Conservation (phyloP, 164 flowering plant species). For the Amborella trichopoda region DNA sequence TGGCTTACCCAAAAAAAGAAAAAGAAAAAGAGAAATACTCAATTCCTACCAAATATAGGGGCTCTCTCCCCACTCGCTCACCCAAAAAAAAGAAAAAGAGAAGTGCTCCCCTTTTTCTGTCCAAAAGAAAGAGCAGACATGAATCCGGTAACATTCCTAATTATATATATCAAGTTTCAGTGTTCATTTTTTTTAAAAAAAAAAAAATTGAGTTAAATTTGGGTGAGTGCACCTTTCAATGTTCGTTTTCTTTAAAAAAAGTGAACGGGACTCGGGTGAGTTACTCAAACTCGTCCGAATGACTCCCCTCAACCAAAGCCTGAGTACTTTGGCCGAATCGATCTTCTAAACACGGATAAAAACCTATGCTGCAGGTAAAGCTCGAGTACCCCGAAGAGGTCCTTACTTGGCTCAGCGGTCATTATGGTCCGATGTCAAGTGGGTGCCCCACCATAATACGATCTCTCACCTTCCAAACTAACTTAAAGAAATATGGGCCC, state of each 20-base stretch:
- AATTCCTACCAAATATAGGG: no score
- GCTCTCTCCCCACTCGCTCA: no score
- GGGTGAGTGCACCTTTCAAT: not conserved
- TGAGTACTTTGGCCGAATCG: no score
- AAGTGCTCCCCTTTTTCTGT: no score
- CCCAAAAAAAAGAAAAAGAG: no score
- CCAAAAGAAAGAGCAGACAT: no score
- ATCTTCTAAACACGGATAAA: no score
- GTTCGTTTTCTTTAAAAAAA: not conserved
- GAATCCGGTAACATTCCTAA: no score
- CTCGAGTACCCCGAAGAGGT: slow-evolving; percentile 63
- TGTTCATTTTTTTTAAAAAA: not conserved
- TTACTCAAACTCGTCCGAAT: not conserved
- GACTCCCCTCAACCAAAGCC: not conserved
- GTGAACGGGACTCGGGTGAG: no score
- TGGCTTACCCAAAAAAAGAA: no score
- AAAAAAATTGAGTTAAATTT: not conserved
- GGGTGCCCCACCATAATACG: slow-evolving; percentile 31
- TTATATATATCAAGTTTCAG: no score
- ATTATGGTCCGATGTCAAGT: slow-evolving; percentile 33
- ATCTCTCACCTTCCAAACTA: slow-evolving; percentile 55
- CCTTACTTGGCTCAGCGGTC: slow-evolving; percentile 47
- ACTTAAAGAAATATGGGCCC: slow-evolving; percentile 57
- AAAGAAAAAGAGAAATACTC: no score
- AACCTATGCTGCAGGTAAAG: slow-evolving; percentile 42